Percentiles rank a stretch among this genome's conserved stretches.
Conservation (phyloP, 2,329 filamentous ascomycete genomes). For the Ascochyta clinopodiicola region DNA sequence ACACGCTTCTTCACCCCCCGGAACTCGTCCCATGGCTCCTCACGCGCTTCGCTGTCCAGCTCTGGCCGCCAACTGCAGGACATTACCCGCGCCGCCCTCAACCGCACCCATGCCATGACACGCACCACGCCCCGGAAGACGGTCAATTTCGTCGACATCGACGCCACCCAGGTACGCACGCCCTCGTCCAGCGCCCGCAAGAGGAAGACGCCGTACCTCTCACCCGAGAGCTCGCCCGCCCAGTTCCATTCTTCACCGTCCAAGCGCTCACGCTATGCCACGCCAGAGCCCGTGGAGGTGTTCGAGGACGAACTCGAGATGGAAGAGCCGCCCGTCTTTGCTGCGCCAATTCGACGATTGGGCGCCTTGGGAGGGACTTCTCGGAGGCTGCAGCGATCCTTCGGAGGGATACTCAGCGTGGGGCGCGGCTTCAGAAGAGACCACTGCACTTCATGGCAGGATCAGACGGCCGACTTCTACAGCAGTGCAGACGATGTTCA, state of each 20-base stretch:
- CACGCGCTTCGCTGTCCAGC: slow-evolving; percentile 39
- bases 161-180: slow-evolving; percentile 35
- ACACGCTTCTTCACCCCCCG: slow-evolving; percentile 59
- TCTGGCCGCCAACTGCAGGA: slow-evolving; percentile 57
- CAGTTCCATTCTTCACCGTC: slow-evolving; percentile 50
- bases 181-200: slow-evolving; percentile 44
- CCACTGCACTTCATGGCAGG: slow-evolving; percentile 61
- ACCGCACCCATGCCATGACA: slow-evolving; percentile 42
- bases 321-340: slow-evolving; percentile 33
- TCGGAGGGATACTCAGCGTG: slow-evolving; percentile 52
- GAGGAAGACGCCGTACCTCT: slow-evolving; percentile 48
- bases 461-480: slow-evolving; percentile 66
- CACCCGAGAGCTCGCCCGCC: slow-evolving; percentile 50
- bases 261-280: slow-evolving; percentile 42
- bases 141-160: slow-evolving; percentile 48
- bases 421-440: slow-evolving; percentile 50
- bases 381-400: slow-evolving; percentile 54
- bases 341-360: slow-evolving; percentile 48
- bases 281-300: slow-evolving; percentile 39
- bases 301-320: slow-evolving; percentile 39
- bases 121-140: slow-evolving; percentile 47
- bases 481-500: slow-evolving; percentile 63
- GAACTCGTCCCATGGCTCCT: slow-evolving; percentile 41
- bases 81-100: slow-evolving; percentile 56
- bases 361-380: slow-evolving; percentile 42